Conservation (phyloP, 2,329 filamentous ascomycete species). For the Trichoderma semiorbis region DNA sequence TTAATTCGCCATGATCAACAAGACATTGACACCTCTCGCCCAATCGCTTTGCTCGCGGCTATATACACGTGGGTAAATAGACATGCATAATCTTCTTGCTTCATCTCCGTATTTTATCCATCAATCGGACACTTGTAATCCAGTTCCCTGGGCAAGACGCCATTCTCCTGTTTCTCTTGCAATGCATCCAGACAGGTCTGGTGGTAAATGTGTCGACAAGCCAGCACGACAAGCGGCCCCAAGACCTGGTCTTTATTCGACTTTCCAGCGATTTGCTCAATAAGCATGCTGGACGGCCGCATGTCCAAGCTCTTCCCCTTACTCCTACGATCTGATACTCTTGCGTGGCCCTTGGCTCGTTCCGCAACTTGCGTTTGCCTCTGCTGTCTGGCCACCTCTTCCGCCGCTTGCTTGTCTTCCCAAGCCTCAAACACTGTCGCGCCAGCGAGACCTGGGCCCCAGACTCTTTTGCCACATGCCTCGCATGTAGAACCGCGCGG, state of each 20-base stretch:
- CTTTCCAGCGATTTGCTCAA: conserved; percentile 28
- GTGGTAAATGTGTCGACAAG: conserved; percentile 70
- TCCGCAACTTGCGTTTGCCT: conserved; percentile 37
- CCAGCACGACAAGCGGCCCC: conserved; percentile 63
- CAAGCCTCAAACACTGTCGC: conserved; percentile 76
- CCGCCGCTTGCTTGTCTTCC: conserved; percentile 59
- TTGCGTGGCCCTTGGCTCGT: conserved; percentile 37
- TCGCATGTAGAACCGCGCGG: conserved; percentile 85
- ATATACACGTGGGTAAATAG: background rate
- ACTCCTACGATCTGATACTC: conserved; percentile 34
- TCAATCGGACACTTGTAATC: conserved; percentile 58
- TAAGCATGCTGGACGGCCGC: conserved; percentile 41
- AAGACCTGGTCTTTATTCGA: conserved; percentile 46
- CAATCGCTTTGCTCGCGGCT: background rate
- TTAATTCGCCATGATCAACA: background rate
- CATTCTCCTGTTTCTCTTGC: conserved; percentile 51
- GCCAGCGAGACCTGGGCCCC: conserved; percentile 78
- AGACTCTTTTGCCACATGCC: conserved; percentile 74
- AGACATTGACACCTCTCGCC: background rate
- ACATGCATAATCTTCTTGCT: background rate
- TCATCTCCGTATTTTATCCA: conserved; percentile 29
- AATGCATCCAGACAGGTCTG: conserved; percentile 65
- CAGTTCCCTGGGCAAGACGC: conserved; percentile 44
- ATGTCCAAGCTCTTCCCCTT: conserved; percentile 44
- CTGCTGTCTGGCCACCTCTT: conserved; percentile 45